Evolutionary conservation across 1,284 basidiomycete genomes (phyloP).

Genomic region (Ganoderma boninense): DNA sequence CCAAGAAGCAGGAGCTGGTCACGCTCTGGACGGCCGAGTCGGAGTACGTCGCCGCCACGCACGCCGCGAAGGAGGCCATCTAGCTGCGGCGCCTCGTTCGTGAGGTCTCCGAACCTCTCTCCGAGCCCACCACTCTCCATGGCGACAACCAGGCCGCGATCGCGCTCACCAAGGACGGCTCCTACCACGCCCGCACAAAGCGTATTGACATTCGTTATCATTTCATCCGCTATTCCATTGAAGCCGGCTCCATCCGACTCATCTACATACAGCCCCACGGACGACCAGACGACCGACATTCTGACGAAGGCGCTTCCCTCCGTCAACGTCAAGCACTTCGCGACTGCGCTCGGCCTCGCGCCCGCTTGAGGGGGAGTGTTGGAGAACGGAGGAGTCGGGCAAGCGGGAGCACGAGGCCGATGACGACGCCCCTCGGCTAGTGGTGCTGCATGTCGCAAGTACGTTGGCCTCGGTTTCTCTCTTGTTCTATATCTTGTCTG

Average conservation of each 20-base stretch:
- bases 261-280: conserved; percentile 22
- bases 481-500: not conserved
- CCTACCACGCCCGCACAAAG: conserved; percentile 38
- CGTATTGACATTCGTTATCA: conserved; percentile 47
- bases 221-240: conserved; percentile 41
- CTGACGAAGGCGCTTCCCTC: conserved; percentile 38
- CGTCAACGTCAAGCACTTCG: conserved; percentile 14
- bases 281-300: conserved; percentile 37
- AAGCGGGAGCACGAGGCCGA: not conserved
- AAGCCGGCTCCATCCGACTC: conserved; percentile 21
- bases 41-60: no score
- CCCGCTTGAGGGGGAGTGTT: not conserved
- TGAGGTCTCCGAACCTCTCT: conserved; percentile 25
- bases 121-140: conserved; percentile 30
- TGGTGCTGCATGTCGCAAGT: not conserved
- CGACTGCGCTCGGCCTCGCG: not conserved
- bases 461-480: not conserved
- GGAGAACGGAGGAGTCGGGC: not conserved
- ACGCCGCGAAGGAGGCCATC: no score
- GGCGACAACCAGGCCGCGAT: conserved; percentile 45
- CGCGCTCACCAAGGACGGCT: conserved; percentile 36
- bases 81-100: not conserved
- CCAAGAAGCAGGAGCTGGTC: no score
- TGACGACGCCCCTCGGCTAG: not conserved
- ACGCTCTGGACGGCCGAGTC: no score